phyloP scores from a whole-genome alignment of 345 rosid genomes.

The Populus ilicifolia region DNA sequence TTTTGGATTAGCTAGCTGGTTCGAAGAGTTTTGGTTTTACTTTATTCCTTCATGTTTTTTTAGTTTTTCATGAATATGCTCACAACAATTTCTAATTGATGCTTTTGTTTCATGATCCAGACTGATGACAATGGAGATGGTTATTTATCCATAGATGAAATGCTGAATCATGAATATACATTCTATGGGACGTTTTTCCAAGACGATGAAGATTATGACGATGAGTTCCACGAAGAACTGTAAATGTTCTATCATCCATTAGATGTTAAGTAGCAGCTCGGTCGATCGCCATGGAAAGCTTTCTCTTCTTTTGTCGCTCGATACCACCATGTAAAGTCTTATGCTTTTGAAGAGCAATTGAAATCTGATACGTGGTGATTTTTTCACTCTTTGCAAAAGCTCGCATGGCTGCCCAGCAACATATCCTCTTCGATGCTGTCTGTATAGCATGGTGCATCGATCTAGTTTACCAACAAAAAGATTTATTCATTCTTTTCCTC shows the following conservation, averaged over 20 bases:
- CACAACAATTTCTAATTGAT: no score
- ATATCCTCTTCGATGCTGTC: no score
- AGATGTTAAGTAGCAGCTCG: neutral
- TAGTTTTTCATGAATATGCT: neutral
- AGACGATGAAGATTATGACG: conserved; percentile 31
- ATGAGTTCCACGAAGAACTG: conserved; percentile 53
- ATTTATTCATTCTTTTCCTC: no score
- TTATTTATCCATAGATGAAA: conserved; percentile 48
- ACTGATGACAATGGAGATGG: conserved; percentile 66
- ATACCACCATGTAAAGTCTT: no score
- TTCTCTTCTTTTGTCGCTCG: neutral
- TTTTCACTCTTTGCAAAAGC: no score
- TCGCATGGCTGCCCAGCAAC: no score
- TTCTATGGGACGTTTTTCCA: conserved; percentile 49
- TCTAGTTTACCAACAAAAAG: no score
- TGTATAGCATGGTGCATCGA: no score
- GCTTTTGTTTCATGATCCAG: conserved; percentile 20
- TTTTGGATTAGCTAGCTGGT: no score
- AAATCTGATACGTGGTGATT: no score
- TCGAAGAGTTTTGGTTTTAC: no score
- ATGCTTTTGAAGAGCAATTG: no score
- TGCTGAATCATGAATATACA: conserved; percentile 49
- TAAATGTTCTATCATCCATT: neutral
- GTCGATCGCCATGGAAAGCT: neutral
- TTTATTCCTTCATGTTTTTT: neutral